A percentile compares a stretch with the other conserved stretches of the same genome.
These are phyloP conservation scores for Phytophthora niederhauseri DNA, from an alignment of 352 stramenopile genomes.

Conservation along the genomic window DNA sequence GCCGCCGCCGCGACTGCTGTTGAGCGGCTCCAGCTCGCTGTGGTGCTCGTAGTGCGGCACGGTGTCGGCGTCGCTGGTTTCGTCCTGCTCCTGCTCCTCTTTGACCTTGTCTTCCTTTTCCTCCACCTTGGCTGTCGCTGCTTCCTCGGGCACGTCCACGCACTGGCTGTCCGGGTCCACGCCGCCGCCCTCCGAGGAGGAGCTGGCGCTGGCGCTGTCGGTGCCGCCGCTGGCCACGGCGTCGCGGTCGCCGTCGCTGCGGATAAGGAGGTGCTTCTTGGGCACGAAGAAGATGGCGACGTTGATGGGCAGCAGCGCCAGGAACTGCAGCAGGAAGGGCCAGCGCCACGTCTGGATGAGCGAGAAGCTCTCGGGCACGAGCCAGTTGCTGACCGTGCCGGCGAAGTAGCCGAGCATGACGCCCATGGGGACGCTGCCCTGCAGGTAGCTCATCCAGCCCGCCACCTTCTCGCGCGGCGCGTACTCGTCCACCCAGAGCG, in stretches of 20 bases:
- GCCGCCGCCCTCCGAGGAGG: conserved; percentile 36
- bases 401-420: conserved; percentile 89
- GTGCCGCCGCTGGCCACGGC: conserved; percentile 39
- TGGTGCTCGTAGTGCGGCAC: not conserved
- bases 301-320: conserved; percentile 76
- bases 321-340: conserved; percentile 86
- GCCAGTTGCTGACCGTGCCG: conserved; percentile 81
- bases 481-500: conserved; percentile 88
- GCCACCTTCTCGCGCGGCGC: conserved; percentile 75
- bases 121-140: not conserved
- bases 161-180: conserved; percentile 48
- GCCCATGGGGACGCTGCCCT: conserved; percentile 82
- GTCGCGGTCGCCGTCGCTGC: conserved; percentile 49
- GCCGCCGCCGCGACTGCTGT: conserved; percentile 32
- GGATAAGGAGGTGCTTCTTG: conserved; percentile 77
- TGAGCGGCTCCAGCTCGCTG: conserved; percentile 32
- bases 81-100: not conserved
- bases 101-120: conserved; percentile 1
- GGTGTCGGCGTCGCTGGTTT: not conserved
- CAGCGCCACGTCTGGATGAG: conserved; percentile 81
- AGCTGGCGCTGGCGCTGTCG: conserved; percentile 50
- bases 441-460: conserved; percentile 87
- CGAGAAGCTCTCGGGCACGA: conserved; percentile 70
- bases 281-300: conserved; percentile 84
- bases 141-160: conserved; percentile 43